Conservation (phyloP, 331 rosid species). For the Quercus lobata region DNA sequence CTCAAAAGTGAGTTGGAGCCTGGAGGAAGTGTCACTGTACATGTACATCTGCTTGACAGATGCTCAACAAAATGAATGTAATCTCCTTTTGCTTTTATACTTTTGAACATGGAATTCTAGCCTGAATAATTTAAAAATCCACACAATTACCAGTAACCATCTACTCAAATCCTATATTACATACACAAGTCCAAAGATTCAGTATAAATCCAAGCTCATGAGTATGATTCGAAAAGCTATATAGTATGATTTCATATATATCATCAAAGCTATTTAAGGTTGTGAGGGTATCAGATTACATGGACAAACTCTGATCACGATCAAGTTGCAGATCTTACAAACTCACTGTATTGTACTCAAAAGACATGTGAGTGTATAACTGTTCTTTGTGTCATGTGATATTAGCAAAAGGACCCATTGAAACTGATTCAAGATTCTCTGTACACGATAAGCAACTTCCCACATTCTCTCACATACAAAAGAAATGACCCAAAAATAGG, state of each 20-base stretch:
- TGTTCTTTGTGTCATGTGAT: neutral
- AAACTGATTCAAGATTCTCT: neutral
- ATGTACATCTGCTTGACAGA: too few species aligned
- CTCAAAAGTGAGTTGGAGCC: too few species aligned
- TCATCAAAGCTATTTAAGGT: neutral
- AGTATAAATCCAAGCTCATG: neutral
- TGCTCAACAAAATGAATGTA: too few species aligned
- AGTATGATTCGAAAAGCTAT: neutral
- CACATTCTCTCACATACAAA: neutral
- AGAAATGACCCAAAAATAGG: neutral
- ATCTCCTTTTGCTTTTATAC: too few species aligned
- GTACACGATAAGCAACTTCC: neutral
- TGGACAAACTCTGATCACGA: neutral
- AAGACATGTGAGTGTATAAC: too few species aligned
- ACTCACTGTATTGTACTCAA: too few species aligned
- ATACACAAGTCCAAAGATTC: neutral
- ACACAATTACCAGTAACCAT: neutral
- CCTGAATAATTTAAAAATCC: too few species aligned
- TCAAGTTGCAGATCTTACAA: neutral
- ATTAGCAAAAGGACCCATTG: neutral
- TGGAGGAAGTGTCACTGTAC: too few species aligned
- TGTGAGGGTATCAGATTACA: neutral
- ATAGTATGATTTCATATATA: neutral
- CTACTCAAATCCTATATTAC: neutral
- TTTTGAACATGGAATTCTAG: too few species aligned